Evolutionary conservation across 2,329 filamentous ascomycete species (phyloP).

Genomic region (Herpotrichia juniperi): DNA sequence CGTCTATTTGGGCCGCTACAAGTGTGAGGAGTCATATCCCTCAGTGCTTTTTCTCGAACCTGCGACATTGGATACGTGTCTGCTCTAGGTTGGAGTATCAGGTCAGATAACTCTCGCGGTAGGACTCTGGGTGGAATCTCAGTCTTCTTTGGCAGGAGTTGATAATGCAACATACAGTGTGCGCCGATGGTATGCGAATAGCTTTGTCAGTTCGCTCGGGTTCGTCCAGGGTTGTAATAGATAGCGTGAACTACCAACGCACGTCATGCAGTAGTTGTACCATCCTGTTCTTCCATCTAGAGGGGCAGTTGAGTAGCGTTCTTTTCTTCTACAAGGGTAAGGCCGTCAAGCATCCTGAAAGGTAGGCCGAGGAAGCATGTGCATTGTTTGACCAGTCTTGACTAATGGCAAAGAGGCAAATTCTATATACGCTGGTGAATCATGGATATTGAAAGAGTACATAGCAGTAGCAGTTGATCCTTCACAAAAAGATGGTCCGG

Average conservation of each 20-base stretch:
- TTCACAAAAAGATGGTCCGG: too few species aligned
- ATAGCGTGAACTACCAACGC: not conserved
- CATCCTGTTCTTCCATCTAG: not conserved
- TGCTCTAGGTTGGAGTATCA: not conserved
- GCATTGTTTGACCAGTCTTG: too few species aligned
- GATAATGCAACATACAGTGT: not conserved
- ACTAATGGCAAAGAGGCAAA: too few species aligned
- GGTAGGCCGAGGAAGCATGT: too few species aligned
- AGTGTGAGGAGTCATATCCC: not conserved
- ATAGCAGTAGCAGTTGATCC: too few species aligned
- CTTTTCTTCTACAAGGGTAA: too few species aligned
- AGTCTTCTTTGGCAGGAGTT: not conserved
- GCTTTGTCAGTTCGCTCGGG: not conserved
- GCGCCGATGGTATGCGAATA: not conserved
- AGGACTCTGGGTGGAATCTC: not conserved
- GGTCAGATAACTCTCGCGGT: not conserved
- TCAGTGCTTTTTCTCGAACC: not conserved
- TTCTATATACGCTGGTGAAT: too few species aligned
- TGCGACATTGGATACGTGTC: slow-evolving; percentile 1
- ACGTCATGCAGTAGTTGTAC: slow-evolving; percentile 1
- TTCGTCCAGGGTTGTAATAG: not conserved
- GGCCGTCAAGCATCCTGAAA: too few species aligned
- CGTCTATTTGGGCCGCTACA: not conserved
- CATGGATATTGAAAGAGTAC: too few species aligned
- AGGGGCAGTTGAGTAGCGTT: not conserved